Percentiles rank a stretch among this genome's conserved stretches.
These are phyloP conservation scores for Flaveria robusta DNA, from an alignment of 129 eudicot species.

Conservation along the genomic window DNA sequence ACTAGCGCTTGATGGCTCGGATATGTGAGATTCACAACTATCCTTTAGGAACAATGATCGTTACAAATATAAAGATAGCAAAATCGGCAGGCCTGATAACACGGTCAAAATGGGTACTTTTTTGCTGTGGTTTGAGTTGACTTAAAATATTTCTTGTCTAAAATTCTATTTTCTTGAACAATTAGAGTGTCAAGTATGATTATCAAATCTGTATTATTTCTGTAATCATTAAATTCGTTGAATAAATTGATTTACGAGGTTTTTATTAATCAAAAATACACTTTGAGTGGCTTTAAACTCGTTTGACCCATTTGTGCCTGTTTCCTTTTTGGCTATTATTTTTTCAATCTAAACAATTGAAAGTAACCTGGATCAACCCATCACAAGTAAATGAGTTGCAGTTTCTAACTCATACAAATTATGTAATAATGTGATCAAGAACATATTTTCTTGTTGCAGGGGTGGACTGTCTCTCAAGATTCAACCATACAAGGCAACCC, in stretches of 20 bases:
- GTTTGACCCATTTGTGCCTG: background rate
- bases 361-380: background rate
- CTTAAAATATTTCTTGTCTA: background rate
- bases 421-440: slow-evolving; percentile 17
- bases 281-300: background rate
- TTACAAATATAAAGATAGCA: background rate
- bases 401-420: background rate
- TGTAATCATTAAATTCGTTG: background rate
- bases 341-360: background rate
- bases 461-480: slow-evolving; percentile 86
- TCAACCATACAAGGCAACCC: slow-evolving; percentile 72
- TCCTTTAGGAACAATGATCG: background rate
- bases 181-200: background rate
- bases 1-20: slow-evolving; percentile 90
- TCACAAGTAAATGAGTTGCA: background rate
- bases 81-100: slow-evolving; percentile 6
- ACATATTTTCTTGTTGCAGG: slow-evolving; percentile 47
- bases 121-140: background rate
- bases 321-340: background rate
- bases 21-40: slow-evolving; percentile 60
- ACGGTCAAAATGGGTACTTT: background rate
- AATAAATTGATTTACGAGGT: background rate
- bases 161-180: background rate
- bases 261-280: background rate
- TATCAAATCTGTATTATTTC: background rate